phyloP scores from a whole-genome alignment of 352 stramenopile species.

The Globisporangium okanoganense region DNA sequence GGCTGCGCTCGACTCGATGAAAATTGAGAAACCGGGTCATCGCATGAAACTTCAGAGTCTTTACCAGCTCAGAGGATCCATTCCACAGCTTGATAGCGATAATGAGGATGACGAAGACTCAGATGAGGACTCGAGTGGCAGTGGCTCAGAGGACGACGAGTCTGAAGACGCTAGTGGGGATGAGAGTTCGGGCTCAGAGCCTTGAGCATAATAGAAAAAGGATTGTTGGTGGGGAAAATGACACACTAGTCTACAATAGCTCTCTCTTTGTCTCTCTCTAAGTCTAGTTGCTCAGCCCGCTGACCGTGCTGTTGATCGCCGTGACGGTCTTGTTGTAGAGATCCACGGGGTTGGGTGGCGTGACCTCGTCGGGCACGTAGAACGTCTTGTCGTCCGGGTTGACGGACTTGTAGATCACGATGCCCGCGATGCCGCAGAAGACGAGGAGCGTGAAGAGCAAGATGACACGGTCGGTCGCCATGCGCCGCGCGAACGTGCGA shows the following conservation, averaged over 20 bases:
- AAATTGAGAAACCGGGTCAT: constrained; percentile 66
- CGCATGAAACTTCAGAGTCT: constrained; percentile 60
- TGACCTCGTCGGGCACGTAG: constrained; percentile 83
- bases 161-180: constrained; percentile 9
- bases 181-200: constrained; percentile 6
- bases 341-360: constrained; percentile 61
- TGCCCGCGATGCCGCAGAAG: constrained; percentile 74
- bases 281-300: constrained; percentile 13
- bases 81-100: constrained; percentile 17
- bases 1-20: constrained; percentile 46
- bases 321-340: constrained; percentile 77
- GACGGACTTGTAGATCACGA: constrained; percentile 82
- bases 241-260: constrained; percentile 6
- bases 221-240: background rate
- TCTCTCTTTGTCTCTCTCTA: background rate
- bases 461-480: constrained; percentile 83
- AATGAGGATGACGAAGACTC: constrained; percentile 16
- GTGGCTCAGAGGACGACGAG: constrained; percentile 12
- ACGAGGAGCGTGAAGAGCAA: constrained; percentile 76
- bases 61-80: constrained; percentile 61
- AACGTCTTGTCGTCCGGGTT: constrained; percentile 76
- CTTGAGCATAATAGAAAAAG: constrained; percentile 1
- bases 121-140: constrained; percentile 12
- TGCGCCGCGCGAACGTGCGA: constrained; percentile 70
- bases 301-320: constrained; percentile 54